A percentile compares a stretch with the other conserved stretches of the same genome.
phyloP scores from a whole-genome alignment of 2,329 filamentous ascomycete genomes.

The Lachnellula occidentalis region DNA sequence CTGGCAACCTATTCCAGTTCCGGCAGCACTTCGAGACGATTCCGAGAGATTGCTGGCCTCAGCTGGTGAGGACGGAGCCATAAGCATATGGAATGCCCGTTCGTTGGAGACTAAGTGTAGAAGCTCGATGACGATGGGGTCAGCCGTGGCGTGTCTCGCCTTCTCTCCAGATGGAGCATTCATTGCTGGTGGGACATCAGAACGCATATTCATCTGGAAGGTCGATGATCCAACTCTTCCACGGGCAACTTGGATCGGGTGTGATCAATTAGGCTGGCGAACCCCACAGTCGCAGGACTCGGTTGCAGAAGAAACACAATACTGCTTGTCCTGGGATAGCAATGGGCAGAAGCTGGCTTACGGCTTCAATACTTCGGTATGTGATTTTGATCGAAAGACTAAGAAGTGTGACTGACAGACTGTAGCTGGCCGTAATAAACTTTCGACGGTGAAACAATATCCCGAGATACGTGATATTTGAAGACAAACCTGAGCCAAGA shows the following conservation, averaged over 20 bases:
- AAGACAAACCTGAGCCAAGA: not conserved
- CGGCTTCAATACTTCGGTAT: slow-evolving; percentile 56
- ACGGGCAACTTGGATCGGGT: slow-evolving; percentile 53
- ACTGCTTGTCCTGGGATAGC: slow-evolving; percentile 58
- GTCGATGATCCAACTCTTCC: slow-evolving; percentile 54
- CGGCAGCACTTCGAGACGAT: slow-evolving; percentile 39
- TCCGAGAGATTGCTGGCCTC: slow-evolving; percentile 46
- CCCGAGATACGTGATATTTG: not conserved
- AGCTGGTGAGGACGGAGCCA: slow-evolving; percentile 57
- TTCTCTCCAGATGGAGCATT: slow-evolving; percentile 60
- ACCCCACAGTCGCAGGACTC: slow-evolving; percentile 47
- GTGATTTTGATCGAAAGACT: slow-evolving; percentile 26
- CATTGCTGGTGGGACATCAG: slow-evolving; percentile 55
- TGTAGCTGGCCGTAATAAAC: slow-evolving; percentile 26
- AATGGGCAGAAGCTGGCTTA: slow-evolving; percentile 58
- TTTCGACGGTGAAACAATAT: slow-evolving; percentile 16
- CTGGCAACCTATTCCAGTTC: slow-evolving; percentile 52
- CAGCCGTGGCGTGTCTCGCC: slow-evolving; percentile 51
- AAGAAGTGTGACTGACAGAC: slow-evolving; percentile 7
- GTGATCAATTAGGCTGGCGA: slow-evolving; percentile 51
- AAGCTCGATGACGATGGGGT: slow-evolving; percentile 55
- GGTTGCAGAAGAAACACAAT: slow-evolving; percentile 53
- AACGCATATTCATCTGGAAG: slow-evolving; percentile 59
- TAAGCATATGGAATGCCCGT: slow-evolving; percentile 57
- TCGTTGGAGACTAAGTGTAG: slow-evolving; percentile 50